Evolutionary conservation across 2,329 filamentous ascomycete species (phyloP), one percentile per base, ranked within the genome.

Genomic region (Pyrenochaeta sp.): DNA sequence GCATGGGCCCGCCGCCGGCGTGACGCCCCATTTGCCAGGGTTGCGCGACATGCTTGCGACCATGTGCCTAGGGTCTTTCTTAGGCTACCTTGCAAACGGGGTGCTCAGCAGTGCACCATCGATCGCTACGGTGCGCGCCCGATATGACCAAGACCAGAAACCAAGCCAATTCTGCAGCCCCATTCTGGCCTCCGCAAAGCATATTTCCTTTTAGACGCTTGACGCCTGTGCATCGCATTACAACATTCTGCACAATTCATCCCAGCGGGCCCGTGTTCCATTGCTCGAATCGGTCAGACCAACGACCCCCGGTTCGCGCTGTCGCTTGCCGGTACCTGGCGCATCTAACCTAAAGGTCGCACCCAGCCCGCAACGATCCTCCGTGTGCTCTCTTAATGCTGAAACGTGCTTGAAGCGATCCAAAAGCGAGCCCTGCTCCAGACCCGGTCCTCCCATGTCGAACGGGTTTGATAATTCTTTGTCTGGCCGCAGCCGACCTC

Each of bases 401-500:
- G 73, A 75, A 75, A 75, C 73, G 67, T 68, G 64, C 62, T 66
- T 75, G 73, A 75, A 66, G 72, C 72, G 68, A 72, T 66, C 68
- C 51, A 69, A 71, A 66, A 61, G 60, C 67, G 63, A 63, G 67
- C 61, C 56, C 60, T 60, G 62, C 61, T 64, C 63, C 66, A 60
- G 64, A 51, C 64, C 59, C 51, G 49, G 53, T 56, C 51, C 29
- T 68, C 66, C 70, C 71, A 75, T 75, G 73, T 75, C 73, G 69
- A 71, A 63, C 68, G 66, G 61, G 51, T 63, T 66, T 63, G 61
- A 67, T 58, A 54, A 56, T 59, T 66, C 71, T 70, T 69, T 68
- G 63, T 66, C 71, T 69, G 61, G 57, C 58, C 66, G 60, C 43
- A 63, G 66, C 55, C 61, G 52, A 54, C 60, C 51, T 52, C 61